Base-by-base conservation (phyloP, 78 protist genomes). In the Parvularia atlantis region DNA sequence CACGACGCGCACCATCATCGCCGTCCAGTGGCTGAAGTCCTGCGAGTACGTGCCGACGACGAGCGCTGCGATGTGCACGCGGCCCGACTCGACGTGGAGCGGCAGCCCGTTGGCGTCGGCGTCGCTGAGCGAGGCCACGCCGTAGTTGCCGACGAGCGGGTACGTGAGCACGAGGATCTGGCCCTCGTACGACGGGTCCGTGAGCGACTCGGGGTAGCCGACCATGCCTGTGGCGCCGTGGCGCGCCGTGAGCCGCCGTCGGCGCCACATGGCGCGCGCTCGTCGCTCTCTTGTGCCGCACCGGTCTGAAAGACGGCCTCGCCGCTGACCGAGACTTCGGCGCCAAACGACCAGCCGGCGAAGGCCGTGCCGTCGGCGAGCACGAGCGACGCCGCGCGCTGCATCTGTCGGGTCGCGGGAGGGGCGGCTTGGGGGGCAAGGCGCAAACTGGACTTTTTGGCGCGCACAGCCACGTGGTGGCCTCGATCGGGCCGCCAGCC, bases 81-180 rank as follows among this genome's bases (percentile, higher is more conserved):
- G 41, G 33, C 66, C 58, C 6, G 92, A 83, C 71, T 94, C 98
- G 44, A 91, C 79, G 75, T 71, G 56, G 28, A 54, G 17, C 36
- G 91, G 85, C 40, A 94, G 73, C 19, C 90, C 91, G 46, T 26
- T 61, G 54, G 41, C 20, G 24, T 70, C 70, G 35, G 72, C 83
- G 46, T 67, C 63, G 19, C 1, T 1, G 44, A 41, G 76, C 40
- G 63, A 16, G 46, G 97, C 96, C 11, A 92, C 93, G 41, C 98
- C 98, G 66, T 91, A 91, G 91, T 91, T 92, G 37, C 98, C 97
- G 22, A 90, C 81, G 37, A 92, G 53, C 7, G 98, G 98, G 75
- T 80, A 92, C 17, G 98, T 89, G 59, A 89, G 75, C 39, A 87
- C 93, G 33, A 95, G 76, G 16, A 95, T 89, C 66, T 95, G 98